Percentiles rank a stretch among this genome's conserved stretches.
These are phyloP conservation scores for Leishmania turanica DNA, from an alignment of 208 protist species.

Conservation along the genomic window DNA sequence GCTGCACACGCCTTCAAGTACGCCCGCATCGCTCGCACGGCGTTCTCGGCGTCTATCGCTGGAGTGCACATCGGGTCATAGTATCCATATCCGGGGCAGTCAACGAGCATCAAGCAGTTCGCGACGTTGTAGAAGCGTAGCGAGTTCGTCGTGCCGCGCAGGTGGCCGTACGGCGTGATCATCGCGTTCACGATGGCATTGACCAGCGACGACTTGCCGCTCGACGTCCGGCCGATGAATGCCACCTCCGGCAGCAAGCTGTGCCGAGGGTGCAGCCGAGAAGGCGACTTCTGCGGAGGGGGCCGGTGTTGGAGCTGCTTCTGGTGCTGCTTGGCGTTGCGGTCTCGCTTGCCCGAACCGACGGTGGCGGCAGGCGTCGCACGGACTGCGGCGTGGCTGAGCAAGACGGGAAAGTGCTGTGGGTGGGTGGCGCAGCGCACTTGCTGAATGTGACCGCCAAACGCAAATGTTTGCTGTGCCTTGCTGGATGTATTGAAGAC, in stretches of 20 bases:
- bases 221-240: slow-evolving; percentile 86
- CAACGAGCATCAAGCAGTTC: slow-evolving; percentile 68
- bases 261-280: slow-evolving; percentile 14
- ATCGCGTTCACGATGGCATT: slow-evolving; percentile 89
- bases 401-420: slow-evolving; percentile 68
- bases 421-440: slow-evolving; percentile 55
- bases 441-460: slow-evolving; percentile 68
- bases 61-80: slow-evolving; percentile 77
- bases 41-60: slow-evolving; percentile 68
- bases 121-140: slow-evolving; percentile 85
- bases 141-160: slow-evolving; percentile 80
- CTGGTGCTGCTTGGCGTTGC: not conserved
- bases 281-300: not conserved
- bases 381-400: not conserved
- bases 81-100: slow-evolving; percentile 89
- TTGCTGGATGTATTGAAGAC: slow-evolving; percentile 82
- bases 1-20: slow-evolving; percentile 50
- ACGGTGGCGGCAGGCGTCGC: not conserved
- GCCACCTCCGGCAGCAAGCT: slow-evolving; percentile 77
- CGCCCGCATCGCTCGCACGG: slow-evolving; percentile 65
- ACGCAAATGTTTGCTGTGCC: slow-evolving; percentile 87
- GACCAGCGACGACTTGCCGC: slow-evolving; percentile 87
- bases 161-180: slow-evolving; percentile 80
- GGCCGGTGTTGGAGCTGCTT: not conserved
- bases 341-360: not conserved